Conservation (phyloP, 345 rosid species). For the Boechera stricta region DNA sequence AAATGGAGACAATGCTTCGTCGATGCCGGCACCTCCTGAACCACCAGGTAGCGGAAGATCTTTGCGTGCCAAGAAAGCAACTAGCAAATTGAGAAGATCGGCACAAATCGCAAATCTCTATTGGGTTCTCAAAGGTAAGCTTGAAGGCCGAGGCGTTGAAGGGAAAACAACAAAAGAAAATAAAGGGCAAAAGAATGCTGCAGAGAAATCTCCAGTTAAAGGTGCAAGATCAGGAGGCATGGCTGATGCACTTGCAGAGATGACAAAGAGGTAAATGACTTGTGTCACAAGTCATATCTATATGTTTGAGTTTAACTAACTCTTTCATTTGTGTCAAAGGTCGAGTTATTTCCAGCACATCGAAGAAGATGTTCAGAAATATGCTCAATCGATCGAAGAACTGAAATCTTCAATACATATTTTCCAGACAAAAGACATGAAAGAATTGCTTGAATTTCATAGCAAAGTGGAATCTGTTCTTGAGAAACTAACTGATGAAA, state of each 20-base stretch:
- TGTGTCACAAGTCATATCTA: constrained; percentile 21
- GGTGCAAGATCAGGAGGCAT: constrained; percentile 57
- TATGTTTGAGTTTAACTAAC: not conserved
- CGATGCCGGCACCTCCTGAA: constrained; percentile 52
- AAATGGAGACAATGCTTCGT: constrained; percentile 6
- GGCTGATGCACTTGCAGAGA: constrained; percentile 78
- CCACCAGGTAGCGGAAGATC: constrained; percentile 62
- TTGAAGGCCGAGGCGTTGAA: constrained; percentile 57
- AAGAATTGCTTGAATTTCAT: constrained; percentile 61
- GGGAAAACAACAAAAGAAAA: constrained; percentile 35
- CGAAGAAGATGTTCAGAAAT: constrained; percentile 62
- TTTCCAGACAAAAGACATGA: constrained; percentile 62
- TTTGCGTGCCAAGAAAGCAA: constrained; percentile 57
- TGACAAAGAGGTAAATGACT: constrained; percentile 61
- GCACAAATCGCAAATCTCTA: constrained; percentile 59
- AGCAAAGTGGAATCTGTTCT: constrained; percentile 53
- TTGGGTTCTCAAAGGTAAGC: constrained; percentile 59
- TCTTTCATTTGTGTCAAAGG: constrained; percentile 38
- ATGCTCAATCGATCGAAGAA: constrained; percentile 51
- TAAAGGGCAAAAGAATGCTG: constrained; percentile 36
- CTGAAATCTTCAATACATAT: constrained; percentile 51
- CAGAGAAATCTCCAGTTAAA: constrained; percentile 42
- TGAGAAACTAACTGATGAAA: constrained; percentile 66
- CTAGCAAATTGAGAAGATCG: constrained; percentile 65
- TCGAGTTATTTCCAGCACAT: constrained; percentile 73